phyloP scores from a whole-genome alignment of 2,329 filamentous ascomycete species.

The Pseudogymnoascus sp. region DNA sequence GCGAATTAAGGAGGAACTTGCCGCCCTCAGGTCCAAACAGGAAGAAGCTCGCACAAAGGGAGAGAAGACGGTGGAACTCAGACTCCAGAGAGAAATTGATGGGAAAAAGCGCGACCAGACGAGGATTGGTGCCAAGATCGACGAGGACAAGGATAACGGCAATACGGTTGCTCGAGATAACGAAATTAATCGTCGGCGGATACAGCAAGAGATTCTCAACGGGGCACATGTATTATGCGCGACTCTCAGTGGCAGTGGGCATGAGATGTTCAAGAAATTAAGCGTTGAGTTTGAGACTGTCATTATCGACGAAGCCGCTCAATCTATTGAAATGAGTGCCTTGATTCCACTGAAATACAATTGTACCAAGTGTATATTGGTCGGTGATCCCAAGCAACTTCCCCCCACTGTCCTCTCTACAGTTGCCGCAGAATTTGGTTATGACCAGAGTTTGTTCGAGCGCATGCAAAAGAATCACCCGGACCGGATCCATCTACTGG shows the following conservation, averaged over 20 bases:
- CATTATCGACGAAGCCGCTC: conserved; percentile 94
- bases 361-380: conserved; percentile 91
- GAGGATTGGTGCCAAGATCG: conserved; percentile 73
- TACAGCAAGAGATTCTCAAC: conserved; percentile 88
- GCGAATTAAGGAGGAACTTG: conserved; percentile 70
- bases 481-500: conserved; percentile 83
- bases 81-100: conserved; percentile 71
- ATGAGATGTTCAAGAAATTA: conserved; percentile 93
- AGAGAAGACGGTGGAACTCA: conserved; percentile 42
- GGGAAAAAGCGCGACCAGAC: conserved; percentile 70
- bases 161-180: conserved; percentile 75
- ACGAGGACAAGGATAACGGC: conserved; percentile 78
- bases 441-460: conserved; percentile 96
- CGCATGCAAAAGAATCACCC: conserved; percentile 94
- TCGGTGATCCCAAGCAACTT: conserved; percentile 95
- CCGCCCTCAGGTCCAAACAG: conserved; percentile 62
- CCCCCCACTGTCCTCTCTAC: conserved; percentile 94
- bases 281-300: conserved; percentile 98
- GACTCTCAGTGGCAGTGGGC: conserved; percentile 89
- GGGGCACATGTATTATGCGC: conserved; percentile 89
- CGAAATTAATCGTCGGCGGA: conserved; percentile 74
- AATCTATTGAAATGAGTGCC: conserved; percentile 95
- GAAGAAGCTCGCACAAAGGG: conserved; percentile 57
- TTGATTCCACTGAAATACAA: conserved; percentile 97
- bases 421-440: conserved; percentile 84